Conservation (phyloP, 2,329 filamentous ascomycete genomes). For the Clarireedia homoeocarpa region DNA sequence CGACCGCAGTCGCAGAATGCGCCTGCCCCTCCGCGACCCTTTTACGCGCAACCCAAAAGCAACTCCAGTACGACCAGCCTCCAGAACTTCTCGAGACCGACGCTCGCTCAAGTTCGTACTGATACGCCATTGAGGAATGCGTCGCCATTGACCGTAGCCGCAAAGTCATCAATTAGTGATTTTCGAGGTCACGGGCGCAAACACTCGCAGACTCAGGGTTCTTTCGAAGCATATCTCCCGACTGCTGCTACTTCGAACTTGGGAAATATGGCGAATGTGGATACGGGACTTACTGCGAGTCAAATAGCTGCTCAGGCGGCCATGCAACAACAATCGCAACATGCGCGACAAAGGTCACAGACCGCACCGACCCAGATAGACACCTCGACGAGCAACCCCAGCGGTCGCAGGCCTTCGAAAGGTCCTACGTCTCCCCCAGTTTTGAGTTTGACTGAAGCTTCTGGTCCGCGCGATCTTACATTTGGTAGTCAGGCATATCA, state of each 20-base stretch:
- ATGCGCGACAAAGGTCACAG: slow-evolving; percentile 60
- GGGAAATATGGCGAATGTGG: slow-evolving; percentile 26
- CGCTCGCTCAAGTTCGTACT: slow-evolving; percentile 17
- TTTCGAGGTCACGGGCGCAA: slow-evolving; percentile 48
- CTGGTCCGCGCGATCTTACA: slow-evolving; percentile 48
- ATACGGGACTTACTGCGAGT: slow-evolving; percentile 49
- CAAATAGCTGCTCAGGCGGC: slow-evolving; percentile 76
- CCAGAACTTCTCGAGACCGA: slow-evolving; percentile 53
- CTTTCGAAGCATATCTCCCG: slow-evolving; percentile 67
- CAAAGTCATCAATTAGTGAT: slow-evolving; percentile 28
- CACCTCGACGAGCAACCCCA: slow-evolving; percentile 15
- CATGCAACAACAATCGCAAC: slow-evolving; percentile 51
- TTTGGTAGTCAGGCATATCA: slow-evolving; percentile 45
- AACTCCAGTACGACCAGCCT: slow-evolving; percentile 39
- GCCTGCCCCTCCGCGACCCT: slow-evolving; percentile 36
- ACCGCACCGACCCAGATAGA: slow-evolving; percentile 51
- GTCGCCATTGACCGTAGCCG: slow-evolving; percentile 37
- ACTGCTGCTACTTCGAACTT: slow-evolving; percentile 39
- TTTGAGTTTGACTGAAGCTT: slow-evolving; percentile 57
- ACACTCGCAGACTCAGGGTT: slow-evolving; percentile 66
- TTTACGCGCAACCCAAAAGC: slow-evolving; percentile 40
- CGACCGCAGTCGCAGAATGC: slow-evolving; percentile 38
- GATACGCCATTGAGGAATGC: slow-evolving; percentile 26
- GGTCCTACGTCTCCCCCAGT: slow-evolving; percentile 53
- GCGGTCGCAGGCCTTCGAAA: slow-evolving; percentile 25